Percentiles rank a stretch among this genome's conserved stretches.
Conservation (phyloP, 2,329 filamentous ascomycete genomes). For the Xylariaceae sp. region DNA sequence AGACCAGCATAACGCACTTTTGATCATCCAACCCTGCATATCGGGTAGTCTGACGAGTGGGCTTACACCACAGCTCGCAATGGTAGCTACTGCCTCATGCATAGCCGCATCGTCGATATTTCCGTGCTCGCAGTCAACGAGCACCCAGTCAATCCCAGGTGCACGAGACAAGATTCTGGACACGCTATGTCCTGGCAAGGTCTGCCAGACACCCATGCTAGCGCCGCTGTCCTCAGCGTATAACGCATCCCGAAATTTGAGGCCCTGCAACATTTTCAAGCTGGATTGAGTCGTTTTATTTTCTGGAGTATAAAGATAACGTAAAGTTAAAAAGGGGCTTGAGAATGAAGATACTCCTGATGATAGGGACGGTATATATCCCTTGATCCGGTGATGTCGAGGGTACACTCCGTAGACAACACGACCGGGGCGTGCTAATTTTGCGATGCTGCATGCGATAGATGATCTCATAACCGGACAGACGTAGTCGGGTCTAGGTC, state of each 20-base stretch:
- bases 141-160: conserved; percentile 61
- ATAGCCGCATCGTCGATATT: conserved; percentile 54
- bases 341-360: no score
- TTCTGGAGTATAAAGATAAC: no score
- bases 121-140: conserved; percentile 58
- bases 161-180: conserved; percentile 56
- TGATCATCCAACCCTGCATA: conserved; percentile 53
- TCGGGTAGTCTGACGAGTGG: conserved; percentile 57
- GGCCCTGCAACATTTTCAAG: conserved; percentile 24
- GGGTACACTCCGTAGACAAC: no score
- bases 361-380: no score
- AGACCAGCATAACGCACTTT: conserved; percentile 40
- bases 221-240: conserved; percentile 44
- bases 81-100: conserved; percentile 55
- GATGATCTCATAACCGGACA: no score
- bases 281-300: no score
- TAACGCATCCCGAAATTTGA: conserved; percentile 44
- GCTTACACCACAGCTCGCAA: conserved; percentile 51
- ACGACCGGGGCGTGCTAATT: no score
- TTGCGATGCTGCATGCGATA: no score
- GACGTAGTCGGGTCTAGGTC: no score
- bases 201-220: conserved; percentile 60
- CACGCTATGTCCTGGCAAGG: conserved; percentile 57
- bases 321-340: no score
- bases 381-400: no score